phyloP scores from a whole-genome alignment of 805 yeast species.

The Wickerhamomyces xylosicus region DNA sequence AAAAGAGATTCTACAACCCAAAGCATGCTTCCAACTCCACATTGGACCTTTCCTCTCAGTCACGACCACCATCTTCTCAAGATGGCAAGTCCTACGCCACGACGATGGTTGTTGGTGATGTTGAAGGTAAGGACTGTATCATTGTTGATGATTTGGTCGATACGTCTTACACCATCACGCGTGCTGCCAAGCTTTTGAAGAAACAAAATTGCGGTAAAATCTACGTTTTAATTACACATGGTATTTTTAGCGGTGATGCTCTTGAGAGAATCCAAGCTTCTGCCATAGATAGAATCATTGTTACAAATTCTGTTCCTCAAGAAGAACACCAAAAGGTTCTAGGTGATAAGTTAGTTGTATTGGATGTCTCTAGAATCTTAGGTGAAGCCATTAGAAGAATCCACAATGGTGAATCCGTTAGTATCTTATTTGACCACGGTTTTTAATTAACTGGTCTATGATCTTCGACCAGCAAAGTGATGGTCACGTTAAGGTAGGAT shows the following conservation, averaged over 20 bases:
- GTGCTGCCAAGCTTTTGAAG: constrained; percentile 87
- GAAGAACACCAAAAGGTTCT: constrained; percentile 37
- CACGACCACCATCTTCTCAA: constrained; percentile 2
- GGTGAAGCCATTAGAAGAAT: constrained; percentile 95
- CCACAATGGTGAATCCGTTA: constrained; percentile 93
- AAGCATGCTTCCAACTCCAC: constrained; percentile 19
- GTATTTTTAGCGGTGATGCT: constrained; percentile 89
- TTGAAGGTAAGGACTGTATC: constrained; percentile 76
- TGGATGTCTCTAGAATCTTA: constrained; percentile 81
- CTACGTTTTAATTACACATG: constrained; percentile 86
- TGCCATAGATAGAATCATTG: constrained; percentile 72
- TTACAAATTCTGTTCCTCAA: constrained; percentile 91
- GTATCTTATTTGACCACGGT: constrained; percentile 84
- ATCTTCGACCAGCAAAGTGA: too few relatives aligned
- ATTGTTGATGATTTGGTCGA: constrained; percentile 90
- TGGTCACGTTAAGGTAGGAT: too few relatives aligned
- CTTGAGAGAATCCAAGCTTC: constrained; percentile 55
- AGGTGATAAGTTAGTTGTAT: constrained; percentile 61
- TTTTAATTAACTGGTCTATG: constrained; percentile 17
- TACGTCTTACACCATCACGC: constrained; percentile 81
- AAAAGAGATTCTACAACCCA: constrained; percentile 46
- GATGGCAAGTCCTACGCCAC: constrained; percentile 40
- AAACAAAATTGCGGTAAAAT: constrained; percentile 88
- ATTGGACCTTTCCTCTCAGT: constrained; percentile 12
- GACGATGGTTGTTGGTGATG: constrained; percentile 95